Conservation (phyloP, 2,329 filamentous ascomycete species). For the Xylaria sp. region DNA sequence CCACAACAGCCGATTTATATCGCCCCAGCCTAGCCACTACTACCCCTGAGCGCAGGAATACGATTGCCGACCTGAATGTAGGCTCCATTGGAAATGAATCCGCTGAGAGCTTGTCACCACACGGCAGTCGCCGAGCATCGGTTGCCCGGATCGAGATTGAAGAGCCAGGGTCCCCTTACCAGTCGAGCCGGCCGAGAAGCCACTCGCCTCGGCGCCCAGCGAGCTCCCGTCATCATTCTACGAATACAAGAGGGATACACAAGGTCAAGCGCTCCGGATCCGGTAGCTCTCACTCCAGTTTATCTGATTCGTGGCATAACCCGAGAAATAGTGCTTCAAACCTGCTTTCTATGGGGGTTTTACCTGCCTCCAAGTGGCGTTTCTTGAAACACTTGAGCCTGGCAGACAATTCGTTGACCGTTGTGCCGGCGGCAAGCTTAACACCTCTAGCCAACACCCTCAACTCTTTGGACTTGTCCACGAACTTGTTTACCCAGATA, state of each 20-base stretch:
- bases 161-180: slow-evolving; percentile 56
- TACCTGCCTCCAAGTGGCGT: slow-evolving; percentile 91
- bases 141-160: slow-evolving; percentile 60
- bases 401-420: slow-evolving; percentile 89
- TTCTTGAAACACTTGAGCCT: slow-evolving; percentile 92
- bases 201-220: slow-evolving; percentile 82
- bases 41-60: slow-evolving; percentile 63
- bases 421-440: slow-evolving; percentile 78
- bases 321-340: slow-evolving; percentile 81
- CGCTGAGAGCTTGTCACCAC: slow-evolving; percentile 51
- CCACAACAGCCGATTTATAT: slow-evolving; percentile 71
- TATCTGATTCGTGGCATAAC: slow-evolving; percentile 72
- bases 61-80: slow-evolving; percentile 60
- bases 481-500: slow-evolving; percentile 92
- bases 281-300: slow-evolving; percentile 87
- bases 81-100: slow-evolving; percentile 69
- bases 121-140: slow-evolving; percentile 55
- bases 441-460: slow-evolving; percentile 86
- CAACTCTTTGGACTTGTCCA: slow-evolving; percentile 90
- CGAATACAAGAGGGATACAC: slow-evolving; percentile 73
- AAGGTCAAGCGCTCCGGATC: slow-evolving; percentile 89
- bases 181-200: slow-evolving; percentile 71
- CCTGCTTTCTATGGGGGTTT: slow-evolving; percentile 73
- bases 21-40: slow-evolving; percentile 76
- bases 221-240: slow-evolving; percentile 77